Evolutionary conservation across 169 alveolate species (phyloP).

Genomic region (Plasmodium inui): DNA sequence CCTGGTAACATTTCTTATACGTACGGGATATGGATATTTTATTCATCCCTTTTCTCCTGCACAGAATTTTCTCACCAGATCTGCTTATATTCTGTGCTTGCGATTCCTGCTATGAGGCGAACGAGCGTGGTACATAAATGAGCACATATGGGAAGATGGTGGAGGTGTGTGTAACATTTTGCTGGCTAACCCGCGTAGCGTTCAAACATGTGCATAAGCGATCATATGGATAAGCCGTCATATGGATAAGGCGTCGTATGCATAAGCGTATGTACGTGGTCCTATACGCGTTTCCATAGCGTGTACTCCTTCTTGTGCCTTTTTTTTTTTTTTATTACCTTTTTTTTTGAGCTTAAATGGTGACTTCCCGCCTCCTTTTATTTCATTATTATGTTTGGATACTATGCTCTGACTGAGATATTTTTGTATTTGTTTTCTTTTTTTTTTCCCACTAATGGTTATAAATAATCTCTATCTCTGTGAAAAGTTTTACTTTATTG

Average conservation of each 20-base stretch:
- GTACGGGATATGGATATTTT: not conserved
- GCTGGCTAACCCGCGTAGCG: not conserved
- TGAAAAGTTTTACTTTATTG: not conserved
- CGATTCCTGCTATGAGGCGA: not conserved
- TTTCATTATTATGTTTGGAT: not conserved
- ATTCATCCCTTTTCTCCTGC: not conserved
- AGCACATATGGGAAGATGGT: not conserved
- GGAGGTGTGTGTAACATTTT: not conserved
- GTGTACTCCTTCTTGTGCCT: not conserved
- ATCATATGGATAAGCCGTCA: not conserved
- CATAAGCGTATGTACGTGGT: not conserved
- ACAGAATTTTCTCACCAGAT: not conserved
- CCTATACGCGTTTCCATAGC: not conserved
- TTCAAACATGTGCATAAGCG: not conserved
- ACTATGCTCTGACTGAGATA: not conserved
- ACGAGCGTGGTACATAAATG: not conserved
- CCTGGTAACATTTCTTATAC: not conserved
- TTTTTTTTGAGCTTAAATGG: not conserved
- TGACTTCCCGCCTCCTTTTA: not conserved
- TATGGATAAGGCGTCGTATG: not conserved
- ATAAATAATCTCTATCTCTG: not conserved
- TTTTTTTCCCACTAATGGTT: not conserved
- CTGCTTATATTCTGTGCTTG: slow-evolving; percentile 1
- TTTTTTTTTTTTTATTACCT: not conserved
- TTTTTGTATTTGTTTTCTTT: not conserved